Base-by-base conservation (phyloP, 106 monocot genomes). In the Apostasia ramifera region DNA sequence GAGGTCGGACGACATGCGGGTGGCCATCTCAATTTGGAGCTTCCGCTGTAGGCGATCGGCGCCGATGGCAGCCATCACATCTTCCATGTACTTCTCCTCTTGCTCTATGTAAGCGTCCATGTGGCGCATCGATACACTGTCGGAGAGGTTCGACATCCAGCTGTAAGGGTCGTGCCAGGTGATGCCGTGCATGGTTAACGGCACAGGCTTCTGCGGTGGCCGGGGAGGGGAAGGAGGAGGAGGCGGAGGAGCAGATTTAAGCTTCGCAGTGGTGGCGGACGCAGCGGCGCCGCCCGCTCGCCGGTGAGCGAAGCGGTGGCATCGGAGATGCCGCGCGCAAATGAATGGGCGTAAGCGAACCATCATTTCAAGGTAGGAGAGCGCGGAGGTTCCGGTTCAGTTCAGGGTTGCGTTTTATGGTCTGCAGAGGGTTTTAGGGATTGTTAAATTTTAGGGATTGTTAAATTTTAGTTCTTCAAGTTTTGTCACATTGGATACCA, bases 1-100 rank as follows among this genome's bases (percentile, higher is more conserved):
- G 43, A 83, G 81, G 1, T 98, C 84, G 6, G 81, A 66, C 3
- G 87, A 81, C 77, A 98, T 73, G 6, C 93, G 68, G 1, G 81
- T 66, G 40, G 97, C 86, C 87, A 98, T 90, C 93, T 98, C 98
- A 26, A 85, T 67, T 80, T 93, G 98, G 58, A 98, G 81, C 78
- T 93, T 98, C 59, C 78, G 78, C 69, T 71, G 72, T 53, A 98
- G 84, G 40, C 90, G 82, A 55, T 85, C 84, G 55, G 87, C 78
- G 50, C 79, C 88, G 60, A 65, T 42, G 7, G 84, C 61, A 12
- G 72, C 76, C 77, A 98, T 80, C 62, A 82, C 85, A 11, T 86
- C 92, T 53, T 93, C 98, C 0, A 76, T 71, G 90, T 98, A 98
- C 78, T 83, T 85, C 79, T 90, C 87, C 74, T 93, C 98, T 76